Evolutionary conservation across 2,329 filamentous ascomycete genomes (phyloP).

Genomic region (Exophiala sideris): DNA sequence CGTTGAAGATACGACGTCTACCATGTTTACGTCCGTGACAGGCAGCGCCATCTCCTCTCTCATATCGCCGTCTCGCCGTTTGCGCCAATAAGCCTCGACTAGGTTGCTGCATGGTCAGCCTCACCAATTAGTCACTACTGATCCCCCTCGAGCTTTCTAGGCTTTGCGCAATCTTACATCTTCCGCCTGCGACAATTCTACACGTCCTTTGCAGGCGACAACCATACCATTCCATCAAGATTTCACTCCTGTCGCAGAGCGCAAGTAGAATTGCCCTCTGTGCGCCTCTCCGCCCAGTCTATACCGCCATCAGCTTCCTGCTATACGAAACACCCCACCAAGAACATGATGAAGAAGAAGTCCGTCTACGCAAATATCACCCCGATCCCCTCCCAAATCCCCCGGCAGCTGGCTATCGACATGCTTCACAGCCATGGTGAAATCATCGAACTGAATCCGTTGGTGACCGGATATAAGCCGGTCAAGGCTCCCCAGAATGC

Average conservation of each 20-base stretch:
- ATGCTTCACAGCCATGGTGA: constrained; percentile 74
- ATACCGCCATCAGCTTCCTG: background rate
- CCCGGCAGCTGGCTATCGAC: constrained; percentile 65
- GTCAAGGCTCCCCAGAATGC: constrained; percentile 67
- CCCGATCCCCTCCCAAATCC: constrained; percentile 66
- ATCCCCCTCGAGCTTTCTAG: background rate
- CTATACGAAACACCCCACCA: background rate
- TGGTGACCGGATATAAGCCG: constrained; percentile 67
- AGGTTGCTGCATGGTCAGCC: background rate
- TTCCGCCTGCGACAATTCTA: background rate
- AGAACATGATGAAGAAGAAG: constrained; percentile 20
- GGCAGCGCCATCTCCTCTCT: too few species aligned
- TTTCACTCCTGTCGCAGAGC: background rate
- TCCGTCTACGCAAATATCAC: constrained; percentile 52
- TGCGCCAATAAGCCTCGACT: too few species aligned
- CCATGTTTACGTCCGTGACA: too few species aligned
- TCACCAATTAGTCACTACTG: background rate
- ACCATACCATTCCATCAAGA: background rate
- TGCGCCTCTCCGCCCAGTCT: background rate
- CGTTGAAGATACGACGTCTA: too few species aligned
- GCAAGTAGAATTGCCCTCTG: background rate
- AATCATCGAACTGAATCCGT: constrained; percentile 85
- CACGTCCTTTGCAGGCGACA: background rate
- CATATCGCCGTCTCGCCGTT: too few species aligned
- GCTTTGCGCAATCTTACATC: constrained; percentile 1